Percentiles rank a stretch among this genome's conserved stretches.
These are phyloP conservation scores for Penicillium sp. DNA, from an alignment of 2,329 filamentous ascomycete genomes.

Conservation along the genomic window DNA sequence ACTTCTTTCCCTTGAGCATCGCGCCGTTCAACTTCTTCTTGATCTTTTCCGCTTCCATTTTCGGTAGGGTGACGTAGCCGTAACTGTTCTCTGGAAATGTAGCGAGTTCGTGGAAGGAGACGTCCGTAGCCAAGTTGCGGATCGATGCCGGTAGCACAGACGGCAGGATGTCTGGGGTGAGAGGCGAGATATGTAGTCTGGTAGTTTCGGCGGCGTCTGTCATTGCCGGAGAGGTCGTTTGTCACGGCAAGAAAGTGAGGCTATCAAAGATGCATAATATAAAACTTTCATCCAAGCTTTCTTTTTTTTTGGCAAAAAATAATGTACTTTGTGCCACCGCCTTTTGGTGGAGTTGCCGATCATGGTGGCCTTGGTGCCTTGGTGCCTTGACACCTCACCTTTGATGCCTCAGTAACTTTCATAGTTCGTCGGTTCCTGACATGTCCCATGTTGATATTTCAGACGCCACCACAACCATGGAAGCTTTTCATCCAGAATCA, in stretches of 20 bases:
- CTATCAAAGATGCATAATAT: conserved; percentile 5
- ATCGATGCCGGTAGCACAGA: conserved; percentile 71
- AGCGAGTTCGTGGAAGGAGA: conserved; percentile 84
- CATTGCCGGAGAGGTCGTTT: conserved; percentile 28
- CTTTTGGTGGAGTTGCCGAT: background rate
- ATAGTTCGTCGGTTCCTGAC: background rate
- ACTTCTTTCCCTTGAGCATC: conserved; percentile 79
- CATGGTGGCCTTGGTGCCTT: conserved; percentile 1
- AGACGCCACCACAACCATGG: too few relatives aligned
- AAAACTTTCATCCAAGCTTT: background rate
- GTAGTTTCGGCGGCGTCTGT: conserved; percentile 33
- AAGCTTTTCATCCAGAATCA: too few relatives aligned
- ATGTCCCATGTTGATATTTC: too few relatives aligned
- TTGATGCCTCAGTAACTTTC: background rate
- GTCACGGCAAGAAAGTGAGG: background rate
- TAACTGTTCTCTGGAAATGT: conserved; percentile 89
- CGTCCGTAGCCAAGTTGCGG: conserved; percentile 68
- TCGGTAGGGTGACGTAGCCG: conserved; percentile 84
- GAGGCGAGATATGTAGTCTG: conserved; percentile 84
- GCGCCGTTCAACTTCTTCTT: conserved; percentile 88
- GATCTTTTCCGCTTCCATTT: conserved; percentile 81
- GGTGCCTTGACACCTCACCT: background rate
- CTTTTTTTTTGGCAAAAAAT: background rate
- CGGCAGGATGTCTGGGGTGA: conserved; percentile 73
- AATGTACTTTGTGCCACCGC: conserved; percentile 7